Evolutionary conservation across 2,329 filamentous ascomycete species (phyloP).

Genomic region (Curvularia verruculosa): DNA sequence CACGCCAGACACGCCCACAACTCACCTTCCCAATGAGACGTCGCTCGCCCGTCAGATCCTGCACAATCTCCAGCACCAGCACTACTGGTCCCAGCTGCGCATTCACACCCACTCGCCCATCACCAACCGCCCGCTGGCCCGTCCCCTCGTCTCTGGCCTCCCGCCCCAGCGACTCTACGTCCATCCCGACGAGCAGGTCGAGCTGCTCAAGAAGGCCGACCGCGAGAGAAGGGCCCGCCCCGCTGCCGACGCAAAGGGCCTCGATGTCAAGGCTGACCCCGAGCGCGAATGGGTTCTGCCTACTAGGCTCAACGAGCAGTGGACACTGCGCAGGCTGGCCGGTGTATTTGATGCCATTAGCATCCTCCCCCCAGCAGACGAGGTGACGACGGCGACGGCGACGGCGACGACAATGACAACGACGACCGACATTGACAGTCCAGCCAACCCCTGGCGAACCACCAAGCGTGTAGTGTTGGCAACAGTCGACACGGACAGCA

Average conservation of each 20-base stretch:
- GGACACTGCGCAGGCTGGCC: conserved; percentile 70
- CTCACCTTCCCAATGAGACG: conserved; percentile 46
- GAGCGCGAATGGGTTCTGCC: conserved; percentile 77
- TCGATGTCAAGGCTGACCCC: conserved; percentile 52
- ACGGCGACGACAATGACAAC: too few relatives aligned
- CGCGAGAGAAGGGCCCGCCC: conserved; percentile 52
- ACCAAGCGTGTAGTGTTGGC: conserved; percentile 75
- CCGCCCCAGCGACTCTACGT: conserved; percentile 76
- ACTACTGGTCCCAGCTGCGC: conserved; percentile 71
- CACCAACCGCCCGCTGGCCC: conserved; percentile 53
- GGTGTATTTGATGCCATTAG: conserved; percentile 68
- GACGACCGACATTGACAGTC: conserved; percentile 13
- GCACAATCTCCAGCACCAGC: conserved; percentile 75
- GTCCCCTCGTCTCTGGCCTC: conserved; percentile 73
- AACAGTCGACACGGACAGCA: conserved; percentile 79
- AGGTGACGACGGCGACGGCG: too few relatives aligned
- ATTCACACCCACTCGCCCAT: conserved; percentile 58
- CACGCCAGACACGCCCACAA: conserved; percentile 13
- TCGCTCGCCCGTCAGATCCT: conserved; percentile 66
- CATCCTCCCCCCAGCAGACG: conserved; percentile 51
- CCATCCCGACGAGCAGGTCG: conserved; percentile 82
- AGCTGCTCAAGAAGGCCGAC: conserved; percentile 66
- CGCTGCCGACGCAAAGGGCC: conserved; percentile 45
- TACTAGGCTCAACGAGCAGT: conserved; percentile 73
- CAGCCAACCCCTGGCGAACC: conserved; percentile 51